Conservation (phyloP, 208 protist genomes). For the Tetramitus jugosus region DNA sequence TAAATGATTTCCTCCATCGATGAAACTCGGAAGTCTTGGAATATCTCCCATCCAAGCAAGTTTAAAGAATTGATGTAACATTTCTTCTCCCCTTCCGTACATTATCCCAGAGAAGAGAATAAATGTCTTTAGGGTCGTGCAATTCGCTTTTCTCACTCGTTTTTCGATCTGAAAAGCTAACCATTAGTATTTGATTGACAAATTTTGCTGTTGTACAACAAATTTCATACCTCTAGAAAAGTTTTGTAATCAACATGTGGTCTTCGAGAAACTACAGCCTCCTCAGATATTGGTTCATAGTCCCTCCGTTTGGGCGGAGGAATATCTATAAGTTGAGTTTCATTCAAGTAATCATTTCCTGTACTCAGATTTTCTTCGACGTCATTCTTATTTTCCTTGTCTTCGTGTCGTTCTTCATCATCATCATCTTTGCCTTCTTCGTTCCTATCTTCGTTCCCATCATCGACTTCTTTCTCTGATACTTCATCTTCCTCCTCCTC, state of each 20-base stretch:
- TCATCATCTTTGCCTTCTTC: constrained; percentile 18
- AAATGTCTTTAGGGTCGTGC: constrained; percentile 67
- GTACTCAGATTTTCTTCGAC: background rate
- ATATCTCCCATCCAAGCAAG: constrained; percentile 63
- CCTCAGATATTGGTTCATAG: constrained; percentile 70
- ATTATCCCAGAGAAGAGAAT: constrained; percentile 70
- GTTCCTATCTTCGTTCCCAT: too few species aligned
- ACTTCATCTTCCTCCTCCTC: background rate
- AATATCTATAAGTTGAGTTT: too few species aligned
- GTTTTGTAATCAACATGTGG: constrained; percentile 76
- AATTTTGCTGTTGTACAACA: too few species aligned
- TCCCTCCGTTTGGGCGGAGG: background rate
- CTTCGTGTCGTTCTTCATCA: constrained; percentile 1
- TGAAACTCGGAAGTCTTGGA: constrained; percentile 65
- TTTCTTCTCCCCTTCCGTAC: constrained; percentile 77
- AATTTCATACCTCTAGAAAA: too few species aligned
- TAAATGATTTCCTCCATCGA: constrained; percentile 65
- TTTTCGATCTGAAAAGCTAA: too few species aligned
- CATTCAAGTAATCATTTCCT: too few species aligned
- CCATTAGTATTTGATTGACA: too few species aligned
- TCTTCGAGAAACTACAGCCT: constrained; percentile 78
- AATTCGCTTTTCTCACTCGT: constrained; percentile 63
- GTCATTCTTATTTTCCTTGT: background rate
- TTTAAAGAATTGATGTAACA: constrained; percentile 70
- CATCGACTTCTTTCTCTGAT: background rate